Conservation (phyloP, 2,329 filamentous ascomycete species). For the Microdochium bolleyi region DNA sequence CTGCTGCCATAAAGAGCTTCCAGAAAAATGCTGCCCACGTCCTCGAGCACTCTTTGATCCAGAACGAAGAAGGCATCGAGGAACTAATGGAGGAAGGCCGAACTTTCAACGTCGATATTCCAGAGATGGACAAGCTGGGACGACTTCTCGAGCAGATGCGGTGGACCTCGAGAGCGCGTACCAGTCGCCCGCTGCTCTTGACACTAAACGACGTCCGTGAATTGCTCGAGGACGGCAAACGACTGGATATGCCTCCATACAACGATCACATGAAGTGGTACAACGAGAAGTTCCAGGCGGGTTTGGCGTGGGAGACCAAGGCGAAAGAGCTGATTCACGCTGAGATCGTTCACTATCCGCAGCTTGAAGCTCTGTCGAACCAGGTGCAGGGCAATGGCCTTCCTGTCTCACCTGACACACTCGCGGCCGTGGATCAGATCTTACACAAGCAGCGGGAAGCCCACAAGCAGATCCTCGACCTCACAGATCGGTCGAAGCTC, state of each 20-base stretch:
- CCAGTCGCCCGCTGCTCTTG: slow-evolving; percentile 55
- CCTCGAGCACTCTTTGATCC: slow-evolving; percentile 56
- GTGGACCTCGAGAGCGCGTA: slow-evolving; percentile 75
- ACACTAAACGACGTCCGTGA: slow-evolving; percentile 71
- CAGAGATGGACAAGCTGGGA: slow-evolving; percentile 77
- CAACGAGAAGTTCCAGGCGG: slow-evolving; percentile 66
- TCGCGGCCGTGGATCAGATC: slow-evolving; percentile 80
- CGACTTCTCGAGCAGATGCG: slow-evolving; percentile 75
- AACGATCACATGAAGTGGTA: slow-evolving; percentile 75
- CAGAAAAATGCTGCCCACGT: slow-evolving; percentile 66
- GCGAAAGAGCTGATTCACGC: slow-evolving; percentile 89
- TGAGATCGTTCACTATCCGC: slow-evolving; percentile 86
- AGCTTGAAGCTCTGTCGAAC: slow-evolving; percentile 81
- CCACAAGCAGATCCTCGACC: slow-evolving; percentile 75
- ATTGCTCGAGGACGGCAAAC: slow-evolving; percentile 68
- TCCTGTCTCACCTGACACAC: slow-evolving; percentile 75
- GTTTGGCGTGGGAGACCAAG: slow-evolving; percentile 86
- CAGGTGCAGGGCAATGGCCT: slow-evolving; percentile 65
- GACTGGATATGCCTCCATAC: slow-evolving; percentile 69
- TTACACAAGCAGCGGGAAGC: slow-evolving; percentile 93
- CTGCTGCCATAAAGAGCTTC: slow-evolving; percentile 76
- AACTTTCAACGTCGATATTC: slow-evolving; percentile 83
- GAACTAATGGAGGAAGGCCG: slow-evolving; percentile 86
- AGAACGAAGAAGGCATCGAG: slow-evolving; percentile 69
- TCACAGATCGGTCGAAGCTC: slow-evolving; percentile 72